A percentile compares a stretch with the other conserved stretches of the same genome.
Evolutionary conservation across 1,284 basidiomycete species (phyloP).

Genomic region (Ceratobasidium sp.): DNA sequence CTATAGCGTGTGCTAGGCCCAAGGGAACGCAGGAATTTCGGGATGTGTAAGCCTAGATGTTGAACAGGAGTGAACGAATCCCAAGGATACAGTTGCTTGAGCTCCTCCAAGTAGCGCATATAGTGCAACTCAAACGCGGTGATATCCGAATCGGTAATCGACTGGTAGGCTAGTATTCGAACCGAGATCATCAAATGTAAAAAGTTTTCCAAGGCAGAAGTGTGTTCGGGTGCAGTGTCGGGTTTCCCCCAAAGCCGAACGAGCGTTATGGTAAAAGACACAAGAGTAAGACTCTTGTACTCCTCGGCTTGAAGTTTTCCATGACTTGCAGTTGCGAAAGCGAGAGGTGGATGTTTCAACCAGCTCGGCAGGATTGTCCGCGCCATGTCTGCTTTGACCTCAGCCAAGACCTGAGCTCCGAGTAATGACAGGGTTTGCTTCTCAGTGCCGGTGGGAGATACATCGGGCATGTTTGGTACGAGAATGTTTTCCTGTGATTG

Average conservation of each 20-base stretch:
- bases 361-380: slow-evolving; percentile 33
- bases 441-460: too few species aligned
- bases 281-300: slow-evolving; percentile 44
- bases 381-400: slow-evolving; percentile 37
- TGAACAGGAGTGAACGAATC: slow-evolving; percentile 12
- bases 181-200: neutral
- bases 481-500: too few species aligned
- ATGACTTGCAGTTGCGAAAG: neutral
- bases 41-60: slow-evolving; percentile 40
- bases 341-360: slow-evolving; percentile 28
- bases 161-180: slow-evolving; percentile 16
- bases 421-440: neutral
- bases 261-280: slow-evolving; percentile 46
- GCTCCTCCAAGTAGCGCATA: slow-evolving; percentile 1
- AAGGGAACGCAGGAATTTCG: slow-evolving; percentile 8
- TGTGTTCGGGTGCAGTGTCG: too few species aligned
- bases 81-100: slow-evolving; percentile 27
- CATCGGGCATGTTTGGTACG: too few species aligned
- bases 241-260: slow-evolving; percentile 34
- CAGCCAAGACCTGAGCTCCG: slow-evolving; percentile 6
- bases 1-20: slow-evolving; percentile 31
- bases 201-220: slow-evolving; percentile 7
- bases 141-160: neutral
- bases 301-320: slow-evolving; percentile 48
- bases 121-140: slow-evolving; percentile 12